These are phyloP conservation scores for Mycena venus DNA, from an alignment of 768 basidiomycete species.

Conservation along the genomic window DNA sequence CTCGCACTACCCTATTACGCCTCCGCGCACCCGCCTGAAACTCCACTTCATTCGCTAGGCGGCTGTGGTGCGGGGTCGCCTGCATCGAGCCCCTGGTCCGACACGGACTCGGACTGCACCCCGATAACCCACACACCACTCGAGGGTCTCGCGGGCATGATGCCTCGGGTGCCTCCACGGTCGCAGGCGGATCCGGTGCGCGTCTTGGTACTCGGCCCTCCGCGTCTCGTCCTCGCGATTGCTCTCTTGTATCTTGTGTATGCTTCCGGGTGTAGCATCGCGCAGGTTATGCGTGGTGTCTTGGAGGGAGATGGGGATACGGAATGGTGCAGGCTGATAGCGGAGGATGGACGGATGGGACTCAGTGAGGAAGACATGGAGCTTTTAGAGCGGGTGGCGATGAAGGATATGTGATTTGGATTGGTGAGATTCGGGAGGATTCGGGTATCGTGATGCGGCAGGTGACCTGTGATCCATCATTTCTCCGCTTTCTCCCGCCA, in stretches of 20 bases:
- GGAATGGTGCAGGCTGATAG: slow-evolving; percentile 22
- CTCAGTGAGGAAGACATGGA: slow-evolving; percentile 5
- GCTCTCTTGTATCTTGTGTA: slow-evolving; percentile 23
- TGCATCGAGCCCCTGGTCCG: not conserved
- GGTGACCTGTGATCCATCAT: no score
- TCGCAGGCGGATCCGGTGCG: slow-evolving; percentile 26
- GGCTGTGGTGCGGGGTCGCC: not conserved
- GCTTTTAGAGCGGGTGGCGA: slow-evolving; percentile 15
- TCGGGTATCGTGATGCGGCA: no score
- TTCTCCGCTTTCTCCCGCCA: no score
- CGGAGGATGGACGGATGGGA: slow-evolving; percentile 2
- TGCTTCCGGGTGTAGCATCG: slow-evolving; percentile 18
- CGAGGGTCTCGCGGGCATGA: not conserved
- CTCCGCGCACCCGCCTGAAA: not conserved
- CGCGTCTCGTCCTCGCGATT: slow-evolving; percentile 18
- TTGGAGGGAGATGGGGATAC: slow-evolving; percentile 20
- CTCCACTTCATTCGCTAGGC: not conserved
- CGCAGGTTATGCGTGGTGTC: slow-evolving; percentile 22
- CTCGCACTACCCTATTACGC: slow-evolving; percentile 32
- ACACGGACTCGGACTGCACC: not conserved
- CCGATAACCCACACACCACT: not conserved
- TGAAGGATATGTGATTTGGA: slow-evolving; percentile 17
- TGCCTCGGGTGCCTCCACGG: not conserved
- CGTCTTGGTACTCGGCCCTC: slow-evolving; percentile 26
- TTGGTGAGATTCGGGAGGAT: no score